Evolutionary conservation across 768 basidiomycete genomes (phyloP), one percentile per base, ranked within the genome.

Genomic region (Leccinum aurantiacum): DNA sequence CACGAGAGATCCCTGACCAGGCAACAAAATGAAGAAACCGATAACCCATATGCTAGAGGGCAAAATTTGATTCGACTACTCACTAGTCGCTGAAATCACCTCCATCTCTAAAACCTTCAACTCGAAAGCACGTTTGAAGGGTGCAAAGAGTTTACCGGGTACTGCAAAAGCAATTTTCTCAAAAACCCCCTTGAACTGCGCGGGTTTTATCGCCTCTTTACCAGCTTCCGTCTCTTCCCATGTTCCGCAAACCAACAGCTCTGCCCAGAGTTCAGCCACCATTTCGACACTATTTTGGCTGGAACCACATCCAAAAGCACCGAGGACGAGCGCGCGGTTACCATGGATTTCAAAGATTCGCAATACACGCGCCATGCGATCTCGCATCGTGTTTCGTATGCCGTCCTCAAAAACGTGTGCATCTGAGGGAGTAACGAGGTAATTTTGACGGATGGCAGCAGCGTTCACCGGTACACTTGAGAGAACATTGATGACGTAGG

Each of bases 351-450:
- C 75, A 60, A 82, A 81, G 37, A 78, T 70, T n/a, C 75, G 73
- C 58, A 82, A 65, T 11, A 68, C 72, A 29, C 80, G 78, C 1
- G 76, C 80, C 80, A 82, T 82, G 44, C 81, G 78, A 55, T 81
- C 80, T 52, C 74, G 72, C 79, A 81, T 81, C 31, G 73, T 75
- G 50, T 56, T 60, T 27, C 78, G 74, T 56, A 80, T 78, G 11
- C 76, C 77, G 13, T 75, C 69, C 57, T 73, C 73, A 49, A 77
- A 77, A 25, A 79, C 56, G 50, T 76, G 58, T 6, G 69, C 65
- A 53, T 78, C 74, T 3, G 67, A 67, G 6, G 76, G 66, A 6
- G 70, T 65, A 46, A 78, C 76, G 54, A 54, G 57, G 56, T 78
- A 75, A 56, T 78, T 77, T 47, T 67, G 66, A 51, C 74, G 76